Conservation (phyloP, 2,329 filamentous ascomycete species). For the Epichloe brachyelytri region DNA sequence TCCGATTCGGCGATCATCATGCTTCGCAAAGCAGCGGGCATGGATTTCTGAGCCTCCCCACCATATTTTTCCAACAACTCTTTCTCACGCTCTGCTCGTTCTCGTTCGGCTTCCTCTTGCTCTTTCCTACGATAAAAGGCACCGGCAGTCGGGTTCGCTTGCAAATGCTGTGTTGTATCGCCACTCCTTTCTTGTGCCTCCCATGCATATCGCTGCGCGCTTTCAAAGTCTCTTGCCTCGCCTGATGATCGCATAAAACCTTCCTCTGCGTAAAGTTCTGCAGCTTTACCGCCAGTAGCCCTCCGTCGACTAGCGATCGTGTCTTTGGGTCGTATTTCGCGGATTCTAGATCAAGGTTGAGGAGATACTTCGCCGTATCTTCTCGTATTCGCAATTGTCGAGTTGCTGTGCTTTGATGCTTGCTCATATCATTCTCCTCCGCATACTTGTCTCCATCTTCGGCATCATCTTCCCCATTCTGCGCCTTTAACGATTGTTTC, state of each 20-base stretch:
- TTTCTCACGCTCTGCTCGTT: slow-evolving; percentile 54
- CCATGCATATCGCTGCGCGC: slow-evolving; percentile 84
- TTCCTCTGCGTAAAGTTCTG: slow-evolving; percentile 78
- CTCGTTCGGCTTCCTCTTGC: slow-evolving; percentile 55
- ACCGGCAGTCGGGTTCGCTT: slow-evolving; percentile 91
- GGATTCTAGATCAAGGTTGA: slow-evolving; percentile 90
- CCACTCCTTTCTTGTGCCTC: slow-evolving; percentile 78
- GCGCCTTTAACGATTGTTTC: slow-evolving; percentile 34
- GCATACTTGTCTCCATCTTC: slow-evolving; percentile 66
- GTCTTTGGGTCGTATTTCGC: slow-evolving; percentile 98
- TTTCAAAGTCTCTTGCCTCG: slow-evolving; percentile 86
- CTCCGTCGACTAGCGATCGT: slow-evolving; percentile 74
- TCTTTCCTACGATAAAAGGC: slow-evolving; percentile 75
- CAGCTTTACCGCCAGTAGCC: slow-evolving; percentile 65
- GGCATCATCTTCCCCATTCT: slow-evolving; percentile 31
- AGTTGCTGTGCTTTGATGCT: slow-evolving; percentile 81
- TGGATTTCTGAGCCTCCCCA: slow-evolving; percentile 41
- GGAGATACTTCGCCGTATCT: slow-evolving; percentile 91
- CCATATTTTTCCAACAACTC: slow-evolving; percentile 75
- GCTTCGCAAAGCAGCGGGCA: slow-evolving; percentile 50
- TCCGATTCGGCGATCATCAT: slow-evolving; percentile 69
- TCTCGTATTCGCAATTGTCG: slow-evolving; percentile 84
- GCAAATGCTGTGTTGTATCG: slow-evolving; percentile 72
- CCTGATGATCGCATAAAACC: slow-evolving; percentile 82
- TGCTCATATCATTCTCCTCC: slow-evolving; percentile 92